phyloP scores from a whole-genome alignment of 1,284 basidiomycete species.

The Trichosporon sp. region DNA sequence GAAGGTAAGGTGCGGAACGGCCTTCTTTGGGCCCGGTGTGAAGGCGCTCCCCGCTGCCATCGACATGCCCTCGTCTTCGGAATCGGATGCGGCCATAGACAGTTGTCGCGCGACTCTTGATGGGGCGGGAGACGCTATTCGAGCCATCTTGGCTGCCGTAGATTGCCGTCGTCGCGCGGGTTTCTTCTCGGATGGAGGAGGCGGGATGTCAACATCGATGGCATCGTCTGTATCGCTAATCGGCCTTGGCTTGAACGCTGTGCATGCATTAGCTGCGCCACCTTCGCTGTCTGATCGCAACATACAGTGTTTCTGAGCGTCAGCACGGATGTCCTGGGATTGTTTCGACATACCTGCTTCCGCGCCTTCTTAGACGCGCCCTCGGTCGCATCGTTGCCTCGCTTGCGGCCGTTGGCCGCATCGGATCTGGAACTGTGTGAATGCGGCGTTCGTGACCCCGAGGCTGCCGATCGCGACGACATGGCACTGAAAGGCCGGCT shows the following conservation, averaged over 20 bases:
- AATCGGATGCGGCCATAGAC: neutral
- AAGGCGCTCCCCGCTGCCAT: conserved; percentile 9
- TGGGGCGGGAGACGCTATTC: conserved; percentile 11
- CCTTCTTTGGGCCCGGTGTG: neutral
- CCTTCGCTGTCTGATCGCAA: neutral
- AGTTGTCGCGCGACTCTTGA: neutral
- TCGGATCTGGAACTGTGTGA: neutral
- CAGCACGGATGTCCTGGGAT: neutral
- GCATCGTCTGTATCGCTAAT: conserved; percentile 18
- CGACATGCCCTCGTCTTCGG: neutral
- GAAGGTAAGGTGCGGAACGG: conserved; percentile 12
- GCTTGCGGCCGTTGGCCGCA: neutral
- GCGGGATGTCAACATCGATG: conserved; percentile 24
- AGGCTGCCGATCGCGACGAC: conserved; percentile 6
- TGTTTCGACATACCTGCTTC: neutral
- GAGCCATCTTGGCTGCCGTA: conserved; percentile 27
- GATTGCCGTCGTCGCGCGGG: conserved; percentile 40
- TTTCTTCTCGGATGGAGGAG: conserved; percentile 41
- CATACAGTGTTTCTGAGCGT: neutral
- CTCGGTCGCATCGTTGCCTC: neutral
- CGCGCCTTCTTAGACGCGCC: neutral
- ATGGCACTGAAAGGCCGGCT: conserved; percentile 4
- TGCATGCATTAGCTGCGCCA: neutral
- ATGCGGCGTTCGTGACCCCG: conserved; percentile 3
- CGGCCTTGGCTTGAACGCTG: conserved; percentile 12